Base-by-base conservation (phyloP, 2,329 filamentous ascomycete species). In the Cladosporium sp. region DNA sequence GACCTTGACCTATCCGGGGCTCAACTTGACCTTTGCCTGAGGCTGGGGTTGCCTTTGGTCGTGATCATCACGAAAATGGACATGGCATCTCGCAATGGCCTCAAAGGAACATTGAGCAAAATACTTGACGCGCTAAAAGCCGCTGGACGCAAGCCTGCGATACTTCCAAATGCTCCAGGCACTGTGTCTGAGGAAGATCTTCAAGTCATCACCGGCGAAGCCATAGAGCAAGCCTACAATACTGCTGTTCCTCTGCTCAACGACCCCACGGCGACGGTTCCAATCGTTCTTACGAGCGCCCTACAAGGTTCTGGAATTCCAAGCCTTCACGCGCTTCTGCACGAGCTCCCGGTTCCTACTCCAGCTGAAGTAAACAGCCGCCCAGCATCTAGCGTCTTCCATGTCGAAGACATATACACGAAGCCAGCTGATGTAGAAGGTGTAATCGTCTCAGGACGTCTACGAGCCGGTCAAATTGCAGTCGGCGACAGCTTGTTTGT, bases 1-100 rank as follows among this genome's bases (percentile, higher is more conserved):
- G 82, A 84, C 36, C 76, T 87, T 38, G 86, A 93, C 59, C 74
- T 93, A 3, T 86, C 86, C 7, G 80, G 86, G 56, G 85, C 88
- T 2, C 88, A 97, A 69, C 76, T 99, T 13, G 84, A 91, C 32
- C 74, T 99, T 2, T 96, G 91, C 61, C 75, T 96, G 24, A 88
- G 89, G 57, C 73, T 97, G 15, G 79, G 84, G 17, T 76, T 91
- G 8, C 89, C 90, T 1, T 73, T 96, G 50, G 80, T 87, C 7
- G 79, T 99, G 9, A 79, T 92, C 19, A 86, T 99, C 52, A 97
- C 93, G 1, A 99, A 97, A 65, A 78, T 95, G 54, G 93, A 99
- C 60, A 69, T 95, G 38, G 89, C 90, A 13, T 91, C 85, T 12
- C 90, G 85, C 57, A 68, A 73, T 9, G 83, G 83, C 8, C 67